A percentile compares a stretch with the other conserved stretches of the same genome.
Evolutionary conservation across 2,329 filamentous ascomycete genomes (phyloP).

Genomic region (Aspergillus sp.): DNA sequence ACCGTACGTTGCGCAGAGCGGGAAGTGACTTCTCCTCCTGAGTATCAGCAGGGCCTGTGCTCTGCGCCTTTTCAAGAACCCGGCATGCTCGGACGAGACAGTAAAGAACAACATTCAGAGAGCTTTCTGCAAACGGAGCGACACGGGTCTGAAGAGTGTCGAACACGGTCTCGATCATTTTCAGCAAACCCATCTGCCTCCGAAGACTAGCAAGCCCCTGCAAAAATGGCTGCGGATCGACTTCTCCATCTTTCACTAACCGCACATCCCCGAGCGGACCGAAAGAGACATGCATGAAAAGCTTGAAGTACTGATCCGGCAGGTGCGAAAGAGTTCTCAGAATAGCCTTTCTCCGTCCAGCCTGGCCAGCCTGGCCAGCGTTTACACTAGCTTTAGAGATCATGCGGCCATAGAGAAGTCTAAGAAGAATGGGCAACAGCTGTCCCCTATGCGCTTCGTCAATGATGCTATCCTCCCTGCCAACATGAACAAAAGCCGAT

Average conservation of each 20-base stretch:
- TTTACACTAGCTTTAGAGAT: slow-evolving; percentile 71
- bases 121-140: slow-evolving; percentile 54
- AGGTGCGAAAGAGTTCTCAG: slow-evolving; percentile 75
- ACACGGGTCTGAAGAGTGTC: slow-evolving; percentile 72
- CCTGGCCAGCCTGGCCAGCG: slow-evolving; percentile 71
- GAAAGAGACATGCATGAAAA: slow-evolving; percentile 75
- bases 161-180: slow-evolving; percentile 82
- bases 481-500: slow-evolving; percentile 74
- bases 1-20: slow-evolving; percentile 43
- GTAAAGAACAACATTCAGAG: slow-evolving; percentile 72
- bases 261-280: slow-evolving; percentile 57
- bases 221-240: slow-evolving; percentile 48
- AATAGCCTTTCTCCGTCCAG: slow-evolving; percentile 63
- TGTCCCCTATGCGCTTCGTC: slow-evolving; percentile 62
- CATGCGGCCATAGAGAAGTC: slow-evolving; percentile 80
- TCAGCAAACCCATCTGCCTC: slow-evolving; percentile 83
- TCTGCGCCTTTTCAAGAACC: slow-evolving; percentile 29
- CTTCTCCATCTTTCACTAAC: slow-evolving; percentile 45
- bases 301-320: slow-evolving; percentile 62
- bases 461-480: slow-evolving; percentile 56
- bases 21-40: slow-evolving; percentile 24
- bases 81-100: slow-evolving; percentile 66
- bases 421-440: slow-evolving; percentile 77
- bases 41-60: slow-evolving; percentile 18
- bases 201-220: slow-evolving; percentile 56